Evolutionary conservation across 1,284 basidiomycete species (phyloP).

Genomic region (Sanghuangporus sanghuang): DNA sequence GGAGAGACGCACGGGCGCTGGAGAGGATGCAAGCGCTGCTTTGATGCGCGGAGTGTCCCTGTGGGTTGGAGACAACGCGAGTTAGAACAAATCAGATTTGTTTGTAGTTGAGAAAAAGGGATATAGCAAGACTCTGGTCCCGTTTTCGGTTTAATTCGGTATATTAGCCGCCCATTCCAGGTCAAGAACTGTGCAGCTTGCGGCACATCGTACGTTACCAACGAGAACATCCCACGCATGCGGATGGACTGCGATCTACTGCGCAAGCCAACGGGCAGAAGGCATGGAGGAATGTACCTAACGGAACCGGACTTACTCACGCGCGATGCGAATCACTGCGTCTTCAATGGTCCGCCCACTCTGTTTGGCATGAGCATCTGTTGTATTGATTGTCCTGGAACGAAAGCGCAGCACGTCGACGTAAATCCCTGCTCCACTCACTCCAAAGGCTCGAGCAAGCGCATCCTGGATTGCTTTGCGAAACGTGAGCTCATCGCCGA

Average conservation of each 20-base stretch:
- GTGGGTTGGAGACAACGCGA: background rate
- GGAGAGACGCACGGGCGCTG: background rate
- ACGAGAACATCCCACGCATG: background rate
- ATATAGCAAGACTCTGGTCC: background rate
- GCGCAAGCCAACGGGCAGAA: background rate
- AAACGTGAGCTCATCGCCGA: constrained; percentile 32
- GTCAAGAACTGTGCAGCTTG: background rate
- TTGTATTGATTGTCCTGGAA: background rate
- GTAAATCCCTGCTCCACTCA: constrained; percentile 34
- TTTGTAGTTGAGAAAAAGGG: background rate
- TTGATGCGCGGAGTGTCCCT: constrained; percentile 4
- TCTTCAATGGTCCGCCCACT: constrained; percentile 24
- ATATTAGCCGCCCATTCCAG: background rate
- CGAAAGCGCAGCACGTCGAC: constrained; percentile 37
- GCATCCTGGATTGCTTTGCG: constrained; percentile 40
- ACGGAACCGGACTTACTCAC: constrained; percentile 23
- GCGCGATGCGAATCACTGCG: constrained; percentile 32
- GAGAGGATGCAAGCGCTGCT: background rate
- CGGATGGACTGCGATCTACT: background rate
- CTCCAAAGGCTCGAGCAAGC: constrained; percentile 37
- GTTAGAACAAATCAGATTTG: background rate
- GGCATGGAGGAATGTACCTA: background rate
- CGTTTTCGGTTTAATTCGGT: background rate
- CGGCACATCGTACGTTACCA: background rate
- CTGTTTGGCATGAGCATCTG: background rate